These are phyloP conservation scores for Zygosaccharomyces lentus DNA, from an alignment of 805 yeast species.

Conservation along the genomic window DNA sequence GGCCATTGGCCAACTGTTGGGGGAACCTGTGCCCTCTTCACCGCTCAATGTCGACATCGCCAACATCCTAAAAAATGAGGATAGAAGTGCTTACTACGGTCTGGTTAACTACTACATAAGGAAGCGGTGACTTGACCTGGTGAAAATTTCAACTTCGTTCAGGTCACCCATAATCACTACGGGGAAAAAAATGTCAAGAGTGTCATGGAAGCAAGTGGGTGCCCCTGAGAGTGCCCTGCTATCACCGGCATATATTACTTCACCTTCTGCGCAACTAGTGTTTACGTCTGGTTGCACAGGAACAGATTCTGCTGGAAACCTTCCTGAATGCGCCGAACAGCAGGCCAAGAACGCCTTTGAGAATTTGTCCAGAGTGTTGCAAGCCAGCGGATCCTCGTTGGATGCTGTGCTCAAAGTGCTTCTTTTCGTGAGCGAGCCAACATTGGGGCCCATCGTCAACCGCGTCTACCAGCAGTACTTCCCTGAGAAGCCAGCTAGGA, in stretches of 20 bases:
- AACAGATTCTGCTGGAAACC: slow-evolving; percentile 38
- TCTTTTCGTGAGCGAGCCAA: slow-evolving; percentile 43
- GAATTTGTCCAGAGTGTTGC: slow-evolving; percentile 41
- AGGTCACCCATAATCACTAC: background rate
- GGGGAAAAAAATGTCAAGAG: slow-evolving; percentile 17
- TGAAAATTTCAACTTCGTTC: background rate
- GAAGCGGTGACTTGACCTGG: background rate
- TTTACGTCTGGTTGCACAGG: slow-evolving; percentile 49
- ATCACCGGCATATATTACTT: slow-evolving; percentile 38
- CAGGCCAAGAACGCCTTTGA: slow-evolving; percentile 46
- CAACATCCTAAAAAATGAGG: slow-evolving; percentile 49
- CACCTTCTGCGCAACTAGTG: slow-evolving; percentile 39
- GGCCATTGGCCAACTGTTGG: slow-evolving; percentile 54
- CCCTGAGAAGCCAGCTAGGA: slow-evolving; percentile 49
- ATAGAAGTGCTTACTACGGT: slow-evolving; percentile 40
- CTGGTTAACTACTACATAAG: slow-evolving; percentile 39
- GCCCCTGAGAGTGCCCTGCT: slow-evolving; percentile 31
- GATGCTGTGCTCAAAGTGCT: slow-evolving; percentile 48
- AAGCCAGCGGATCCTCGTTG: slow-evolving; percentile 43
- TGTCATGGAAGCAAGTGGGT: slow-evolving; percentile 37
- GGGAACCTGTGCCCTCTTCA: slow-evolving; percentile 65
- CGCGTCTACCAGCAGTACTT: slow-evolving; percentile 44
- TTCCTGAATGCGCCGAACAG: slow-evolving; percentile 41
- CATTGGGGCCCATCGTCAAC: slow-evolving; percentile 42
- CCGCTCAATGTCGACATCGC: slow-evolving; percentile 71